A percentile compares a stretch with the other conserved stretches of the same genome.
phyloP scores from a whole-genome alignment of 148 eudicot species.

The Fagopyrum tataricum region DNA sequence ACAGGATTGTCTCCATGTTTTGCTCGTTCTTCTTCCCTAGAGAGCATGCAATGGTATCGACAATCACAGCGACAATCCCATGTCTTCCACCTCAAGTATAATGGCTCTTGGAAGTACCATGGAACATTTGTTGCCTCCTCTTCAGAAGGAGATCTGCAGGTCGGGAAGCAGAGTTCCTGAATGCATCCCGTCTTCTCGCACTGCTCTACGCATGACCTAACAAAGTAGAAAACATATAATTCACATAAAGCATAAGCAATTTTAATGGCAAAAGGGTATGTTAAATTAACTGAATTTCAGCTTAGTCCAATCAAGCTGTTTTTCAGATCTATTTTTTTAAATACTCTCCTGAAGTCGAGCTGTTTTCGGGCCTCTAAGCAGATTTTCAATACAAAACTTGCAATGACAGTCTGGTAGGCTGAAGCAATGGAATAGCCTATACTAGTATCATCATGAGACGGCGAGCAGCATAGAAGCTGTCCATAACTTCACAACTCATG shows the following conservation, averaged over 20 bases:
- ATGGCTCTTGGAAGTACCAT: constrained; percentile 62
- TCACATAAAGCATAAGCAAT: background rate
- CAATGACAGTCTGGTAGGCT: too few relatives aligned
- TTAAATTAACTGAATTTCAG: too few relatives aligned
- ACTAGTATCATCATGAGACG: too few relatives aligned
- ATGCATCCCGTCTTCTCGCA: constrained; percentile 64
- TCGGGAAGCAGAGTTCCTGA: constrained; percentile 40
- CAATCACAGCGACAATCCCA: constrained; percentile 64
- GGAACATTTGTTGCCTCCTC: constrained; percentile 14
- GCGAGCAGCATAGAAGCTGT: too few relatives aligned
- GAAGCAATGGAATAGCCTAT: too few relatives aligned
- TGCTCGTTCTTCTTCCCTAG: constrained; percentile 46
- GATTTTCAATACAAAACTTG: too few relatives aligned
- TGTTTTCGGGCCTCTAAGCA: too few relatives aligned
- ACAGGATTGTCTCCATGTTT: constrained; percentile 34
- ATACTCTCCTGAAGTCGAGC: background rate
- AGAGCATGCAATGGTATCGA: constrained; percentile 52
- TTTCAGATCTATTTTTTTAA: too few relatives aligned
- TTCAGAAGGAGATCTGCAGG: constrained; percentile 45
- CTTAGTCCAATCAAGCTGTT: too few relatives aligned
- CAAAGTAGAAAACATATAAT: background rate
- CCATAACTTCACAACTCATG: too few relatives aligned
- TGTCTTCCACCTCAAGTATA: constrained; percentile 50
- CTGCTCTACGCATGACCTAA: constrained; percentile 45
- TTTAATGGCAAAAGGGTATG: background rate